Evolutionary conservation across 2,329 filamentous ascomycete species (phyloP).

Genomic region (Sporothrix protearum): DNA sequence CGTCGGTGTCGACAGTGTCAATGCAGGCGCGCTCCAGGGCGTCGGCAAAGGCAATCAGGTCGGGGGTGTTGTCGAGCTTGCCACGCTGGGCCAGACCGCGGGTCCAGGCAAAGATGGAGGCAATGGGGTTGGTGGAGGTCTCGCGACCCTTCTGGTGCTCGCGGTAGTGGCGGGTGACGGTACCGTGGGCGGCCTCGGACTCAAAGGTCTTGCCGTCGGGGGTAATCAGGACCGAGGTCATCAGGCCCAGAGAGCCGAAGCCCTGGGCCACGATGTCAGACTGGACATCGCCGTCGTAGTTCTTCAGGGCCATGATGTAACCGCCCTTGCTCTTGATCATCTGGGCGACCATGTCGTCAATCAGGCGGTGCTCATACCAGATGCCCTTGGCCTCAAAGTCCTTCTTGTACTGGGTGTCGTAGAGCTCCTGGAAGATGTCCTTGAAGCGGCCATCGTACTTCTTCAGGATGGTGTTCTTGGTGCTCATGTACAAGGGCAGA

Average conservation of each 20-base stretch:
- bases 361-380: constrained; percentile 99
- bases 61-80: constrained; percentile 87
- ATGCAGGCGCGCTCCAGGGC: constrained; percentile 88
- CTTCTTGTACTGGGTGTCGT: constrained; percentile 79
- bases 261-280: constrained; percentile 98
- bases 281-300: constrained; percentile 98
- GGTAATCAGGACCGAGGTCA: constrained; percentile 97
- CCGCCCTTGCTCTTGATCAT: constrained; percentile 99
- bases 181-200: constrained; percentile 96
- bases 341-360: constrained; percentile 99
- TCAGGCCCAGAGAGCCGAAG: constrained; percentile 94
- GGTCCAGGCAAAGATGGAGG: constrained; percentile 98
- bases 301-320: constrained; percentile 98
- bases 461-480: constrained; percentile 99
- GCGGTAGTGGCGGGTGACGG: constrained; percentile 96
- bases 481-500: constrained; percentile 98
- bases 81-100: constrained; percentile 90
- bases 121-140: constrained; percentile 97
- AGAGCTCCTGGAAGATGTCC: constrained; percentile 98
- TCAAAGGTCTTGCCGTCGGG: constrained; percentile 96
- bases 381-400: constrained; percentile 88
- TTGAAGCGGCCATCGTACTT: constrained; percentile 98
- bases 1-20: constrained; percentile 88
- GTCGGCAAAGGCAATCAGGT: constrained; percentile 87
- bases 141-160: constrained; percentile 98